Evolutionary conservation across 116 monocot genomes (phyloP), one percentile per base, ranked within the genome.

Genomic region (Posidonia oceanica): DNA sequence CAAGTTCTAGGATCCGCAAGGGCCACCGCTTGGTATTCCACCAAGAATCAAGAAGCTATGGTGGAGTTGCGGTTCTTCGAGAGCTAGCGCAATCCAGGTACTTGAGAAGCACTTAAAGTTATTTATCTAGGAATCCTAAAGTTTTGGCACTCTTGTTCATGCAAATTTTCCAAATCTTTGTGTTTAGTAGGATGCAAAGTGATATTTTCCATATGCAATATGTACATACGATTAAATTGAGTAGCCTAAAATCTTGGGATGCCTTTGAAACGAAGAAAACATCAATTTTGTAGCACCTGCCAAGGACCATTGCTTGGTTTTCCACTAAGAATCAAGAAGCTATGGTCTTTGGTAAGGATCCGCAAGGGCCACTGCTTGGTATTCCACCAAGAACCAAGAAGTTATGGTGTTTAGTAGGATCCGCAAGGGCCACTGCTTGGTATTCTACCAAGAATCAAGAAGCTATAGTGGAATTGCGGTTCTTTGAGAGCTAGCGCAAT

Each of bases 61-160:
- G 83, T 91, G 39, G 96, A 91, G 80, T 76, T 96, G 54, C 76
- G 96, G 1, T 96, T 96, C 81, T 88, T 89, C 39, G 89, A 96
- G 73, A 81, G 68, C 74, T 96, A 74, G 88, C 39, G n/a, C 39
- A 57, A 38, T 16, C 14, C 39, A 14, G 6, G 17, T 21, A 58
- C 6, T 10, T 7, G 44, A 48, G 48, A 48, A 10, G 48, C 48
- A 48, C 48, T 48, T 48, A 7, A 0, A 0, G 5, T 48, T 10
- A 48, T 48, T 10, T 48, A 48, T 48, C 7, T 12, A 10, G 48
- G 48, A 48, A 48, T 10, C 48, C 6, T 10, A 48, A 0, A 48
- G 3, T 48, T 48, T 12, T 44, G 48, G 48, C 6, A 48, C 48
- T 29, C 29, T 1, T 29, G 29, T 29, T 29, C 29, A 29, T 29